These are phyloP conservation scores for Paramecium tetraurelia DNA, from an alignment of 73 alveolate species.

Conservation along the genomic window DNA sequence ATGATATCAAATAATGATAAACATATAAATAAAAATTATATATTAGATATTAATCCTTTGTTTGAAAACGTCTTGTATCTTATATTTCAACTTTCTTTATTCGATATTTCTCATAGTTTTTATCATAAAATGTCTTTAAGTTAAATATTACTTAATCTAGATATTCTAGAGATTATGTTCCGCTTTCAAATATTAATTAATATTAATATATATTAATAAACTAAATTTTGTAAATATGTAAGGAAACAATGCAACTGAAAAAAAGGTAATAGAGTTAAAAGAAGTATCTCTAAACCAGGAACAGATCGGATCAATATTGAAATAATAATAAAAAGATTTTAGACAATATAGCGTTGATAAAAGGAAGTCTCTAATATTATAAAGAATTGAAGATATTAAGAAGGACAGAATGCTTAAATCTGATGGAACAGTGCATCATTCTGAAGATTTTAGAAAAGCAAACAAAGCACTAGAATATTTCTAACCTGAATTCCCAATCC, in stretches of 20 bases:
- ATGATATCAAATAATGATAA: background rate
- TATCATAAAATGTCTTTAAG: background rate
- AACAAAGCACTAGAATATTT: background rate
- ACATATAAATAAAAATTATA: background rate
- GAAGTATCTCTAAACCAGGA: background rate
- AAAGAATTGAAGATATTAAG: background rate
- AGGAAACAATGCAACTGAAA: background rate
- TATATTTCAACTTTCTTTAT: background rate
- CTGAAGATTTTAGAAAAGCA: constrained; percentile 21
- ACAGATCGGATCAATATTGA: background rate
- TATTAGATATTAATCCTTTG: background rate
- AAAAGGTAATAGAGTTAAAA: background rate
- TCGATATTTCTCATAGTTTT: background rate
- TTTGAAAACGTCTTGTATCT: background rate
- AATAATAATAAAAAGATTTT: background rate
- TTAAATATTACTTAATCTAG: background rate
- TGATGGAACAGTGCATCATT: constrained; percentile 41
- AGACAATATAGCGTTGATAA: background rate
- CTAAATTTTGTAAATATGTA: background rate
- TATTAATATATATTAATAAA: background rate
- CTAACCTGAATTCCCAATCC: background rate
- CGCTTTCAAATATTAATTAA: background rate
- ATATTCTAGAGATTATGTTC: background rate
- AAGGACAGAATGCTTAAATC: background rate
- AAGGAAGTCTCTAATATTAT: background rate